These are phyloP conservation scores for Gentiana straminea DNA, from an alignment of 257 asterid genomes.

Conservation along the genomic window DNA sequence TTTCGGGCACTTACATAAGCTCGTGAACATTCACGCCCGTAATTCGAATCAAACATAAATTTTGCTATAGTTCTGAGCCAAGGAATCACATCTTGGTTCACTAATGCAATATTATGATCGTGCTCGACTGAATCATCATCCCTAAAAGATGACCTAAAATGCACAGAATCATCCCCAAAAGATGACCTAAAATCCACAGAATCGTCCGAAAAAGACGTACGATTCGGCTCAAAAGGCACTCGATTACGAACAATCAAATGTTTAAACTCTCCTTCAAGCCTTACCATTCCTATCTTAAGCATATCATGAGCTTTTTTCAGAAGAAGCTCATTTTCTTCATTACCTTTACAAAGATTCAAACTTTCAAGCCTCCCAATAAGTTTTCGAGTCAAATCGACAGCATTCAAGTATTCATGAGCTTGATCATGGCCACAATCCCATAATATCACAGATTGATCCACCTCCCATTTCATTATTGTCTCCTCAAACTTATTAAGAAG, in stretches of 20 bases:
- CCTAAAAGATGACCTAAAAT: neutral
- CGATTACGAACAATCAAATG: conserved; percentile 58
- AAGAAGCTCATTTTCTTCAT: conserved; percentile 27
- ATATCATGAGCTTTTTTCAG: conserved; percentile 48
- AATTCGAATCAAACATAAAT: conserved; percentile 64
- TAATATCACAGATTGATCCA: conserved; percentile 39
- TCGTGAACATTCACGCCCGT: conserved; percentile 70
- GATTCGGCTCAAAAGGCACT: conserved; percentile 73
- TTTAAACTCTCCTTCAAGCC: conserved; percentile 77
- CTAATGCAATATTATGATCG: conserved; percentile 48
- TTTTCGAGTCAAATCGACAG: conserved; percentile 56
- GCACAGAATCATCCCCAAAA: conserved; percentile 2
- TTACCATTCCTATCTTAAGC: conserved; percentile 73
- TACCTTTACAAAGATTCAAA: conserved; percentile 14
- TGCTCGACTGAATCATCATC: conserved; percentile 4
- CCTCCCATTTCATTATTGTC: conserved; percentile 61
- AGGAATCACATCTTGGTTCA: conserved; percentile 52
- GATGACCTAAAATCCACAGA: conserved; percentile 18
- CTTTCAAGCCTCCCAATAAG: conserved; percentile 44
- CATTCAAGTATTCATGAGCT: conserved; percentile 50
- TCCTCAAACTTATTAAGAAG: conserved; percentile 44
- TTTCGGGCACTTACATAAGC: conserved; percentile 51
- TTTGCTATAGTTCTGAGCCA: conserved; percentile 54
- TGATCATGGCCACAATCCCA: conserved; percentile 75
- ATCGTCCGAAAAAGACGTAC: conserved; percentile 68